Evolutionary conservation across 1,284 basidiomycete genomes (phyloP), one percentile per base, ranked within the genome.

Genomic region (Wallemia hederae): DNA sequence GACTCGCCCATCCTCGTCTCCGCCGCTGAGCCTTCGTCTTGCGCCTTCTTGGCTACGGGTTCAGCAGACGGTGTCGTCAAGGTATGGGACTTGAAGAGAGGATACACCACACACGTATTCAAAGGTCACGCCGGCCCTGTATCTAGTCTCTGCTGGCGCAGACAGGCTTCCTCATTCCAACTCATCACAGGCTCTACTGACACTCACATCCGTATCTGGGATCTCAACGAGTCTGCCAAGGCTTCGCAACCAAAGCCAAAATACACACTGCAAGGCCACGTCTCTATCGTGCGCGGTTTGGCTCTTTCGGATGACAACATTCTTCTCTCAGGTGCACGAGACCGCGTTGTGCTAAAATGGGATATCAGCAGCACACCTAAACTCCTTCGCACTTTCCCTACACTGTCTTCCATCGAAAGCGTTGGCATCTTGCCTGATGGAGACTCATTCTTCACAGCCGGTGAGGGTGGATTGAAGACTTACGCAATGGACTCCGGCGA

Each of bases 81-180:
- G 74, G 85, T 99, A 9, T 98, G 90, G 89, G 85, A 97, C 69
- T 78, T 92, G 57, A 73, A 76, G 1, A 80, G 81, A 22, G 92
- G 89, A 9, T 91, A 83, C 69, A 80, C 86, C 49, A 99, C 94
- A 0, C 94, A 99, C 70, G 77, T 90, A 15, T 91, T 96, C 75
- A 85, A 85, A 67, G 92, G 92, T 11, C 94, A 97, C 68, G 94
- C 91, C 5, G 92, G 94, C 19, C 85, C 96, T 60, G 83, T 97
- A 66, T 88, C 85, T 63, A 85, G 94, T 9, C 74, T 94, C 60
- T 74, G 78, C 56, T 96, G 56, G 56, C 19, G 56, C 2, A 15
- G 17, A 92, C 72, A 82, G 82, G 69, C 84, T 79, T 67, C 78
- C 81, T 61, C 74, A 74, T 63, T 91, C 77, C 82, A 84, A 66